These are phyloP conservation scores for Penicillium olsonii DNA, from an alignment of 2,329 filamentous ascomycete genomes.

Conservation along the genomic window DNA sequence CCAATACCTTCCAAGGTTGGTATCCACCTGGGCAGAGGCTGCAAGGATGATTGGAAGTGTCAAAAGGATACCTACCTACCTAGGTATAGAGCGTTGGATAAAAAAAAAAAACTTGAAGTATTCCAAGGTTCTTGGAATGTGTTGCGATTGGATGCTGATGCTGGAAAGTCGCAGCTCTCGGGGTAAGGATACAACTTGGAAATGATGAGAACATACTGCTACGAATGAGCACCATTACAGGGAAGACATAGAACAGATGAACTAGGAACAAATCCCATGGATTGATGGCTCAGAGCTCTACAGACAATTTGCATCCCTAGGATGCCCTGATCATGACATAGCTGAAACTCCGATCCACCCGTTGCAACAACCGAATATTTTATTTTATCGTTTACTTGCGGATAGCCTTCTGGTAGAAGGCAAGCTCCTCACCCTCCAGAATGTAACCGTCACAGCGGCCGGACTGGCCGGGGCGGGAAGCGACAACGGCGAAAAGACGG, in stretches of 20 bases:
- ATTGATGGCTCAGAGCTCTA: constrained; percentile 43
- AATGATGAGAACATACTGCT: no score
- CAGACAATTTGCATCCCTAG: constrained; percentile 37
- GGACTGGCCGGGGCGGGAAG: constrained; percentile 93
- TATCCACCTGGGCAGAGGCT: no score
- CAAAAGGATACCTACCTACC: no score
- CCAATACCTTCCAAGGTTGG: no score
- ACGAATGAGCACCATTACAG: background rate
- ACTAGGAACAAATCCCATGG: constrained; percentile 39
- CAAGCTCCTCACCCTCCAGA: constrained; percentile 98
- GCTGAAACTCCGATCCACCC: constrained; percentile 43
- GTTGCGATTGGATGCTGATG: no score
- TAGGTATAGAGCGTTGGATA: no score
- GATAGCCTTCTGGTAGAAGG: constrained; percentile 99
- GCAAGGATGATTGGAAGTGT: no score
- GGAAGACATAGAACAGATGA: constrained; percentile 20
- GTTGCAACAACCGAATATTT: constrained; percentile 29
- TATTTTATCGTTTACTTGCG: constrained; percentile 75
- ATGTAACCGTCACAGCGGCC: constrained; percentile 97
- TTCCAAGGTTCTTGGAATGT: no score
- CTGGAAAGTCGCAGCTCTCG: no score
- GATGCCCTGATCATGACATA: constrained; percentile 39
- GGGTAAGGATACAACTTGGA: no score
- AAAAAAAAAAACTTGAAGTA: no score
- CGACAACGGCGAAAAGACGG: constrained; percentile 91